Percentiles rank a stretch among this genome's conserved stretches.
Evolutionary conservation across 306 rosid species (phyloP).

Genomic region (Inga leiocalycina): DNA sequence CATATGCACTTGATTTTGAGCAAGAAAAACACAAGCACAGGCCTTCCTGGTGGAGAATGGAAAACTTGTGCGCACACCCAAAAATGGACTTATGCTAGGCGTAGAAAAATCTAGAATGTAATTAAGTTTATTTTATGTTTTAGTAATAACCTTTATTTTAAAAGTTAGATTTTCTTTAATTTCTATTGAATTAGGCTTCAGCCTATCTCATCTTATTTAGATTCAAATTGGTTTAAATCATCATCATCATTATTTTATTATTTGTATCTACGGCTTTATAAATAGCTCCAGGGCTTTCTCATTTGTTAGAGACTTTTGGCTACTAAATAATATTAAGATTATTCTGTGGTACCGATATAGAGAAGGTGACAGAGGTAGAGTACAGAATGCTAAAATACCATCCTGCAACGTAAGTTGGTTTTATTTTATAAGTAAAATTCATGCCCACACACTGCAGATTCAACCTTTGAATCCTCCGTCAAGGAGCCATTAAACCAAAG

Average conservation of each 20-base stretch:
- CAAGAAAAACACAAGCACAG: conserved; percentile 16
- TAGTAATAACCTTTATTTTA: neutral
- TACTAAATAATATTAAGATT: neutral
- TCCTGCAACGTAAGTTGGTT: neutral
- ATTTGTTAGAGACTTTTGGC: neutral
- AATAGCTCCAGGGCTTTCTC: neutral
- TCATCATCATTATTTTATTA: neutral
- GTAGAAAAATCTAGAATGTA: neutral
- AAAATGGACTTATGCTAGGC: neutral
- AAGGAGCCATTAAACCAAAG: neutral
- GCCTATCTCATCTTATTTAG: neutral
- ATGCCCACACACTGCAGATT: neutral
- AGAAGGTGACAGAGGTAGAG: neutral
- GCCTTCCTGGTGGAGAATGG: neutral
- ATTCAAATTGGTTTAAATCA: neutral
- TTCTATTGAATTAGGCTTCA: neutral
- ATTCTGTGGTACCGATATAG: neutral
- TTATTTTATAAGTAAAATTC: neutral
- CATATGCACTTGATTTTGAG: conserved; percentile 14
- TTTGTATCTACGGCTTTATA: neutral
- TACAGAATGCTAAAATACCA: neutral
- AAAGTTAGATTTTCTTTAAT: neutral
- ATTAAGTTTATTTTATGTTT: too few species aligned
- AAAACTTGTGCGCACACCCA: neutral
- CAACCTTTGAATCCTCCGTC: neutral